Evolutionary conservation across 2,329 filamentous ascomycete species (phyloP).

Genomic region (Curvularia eragrostidis): DNA sequence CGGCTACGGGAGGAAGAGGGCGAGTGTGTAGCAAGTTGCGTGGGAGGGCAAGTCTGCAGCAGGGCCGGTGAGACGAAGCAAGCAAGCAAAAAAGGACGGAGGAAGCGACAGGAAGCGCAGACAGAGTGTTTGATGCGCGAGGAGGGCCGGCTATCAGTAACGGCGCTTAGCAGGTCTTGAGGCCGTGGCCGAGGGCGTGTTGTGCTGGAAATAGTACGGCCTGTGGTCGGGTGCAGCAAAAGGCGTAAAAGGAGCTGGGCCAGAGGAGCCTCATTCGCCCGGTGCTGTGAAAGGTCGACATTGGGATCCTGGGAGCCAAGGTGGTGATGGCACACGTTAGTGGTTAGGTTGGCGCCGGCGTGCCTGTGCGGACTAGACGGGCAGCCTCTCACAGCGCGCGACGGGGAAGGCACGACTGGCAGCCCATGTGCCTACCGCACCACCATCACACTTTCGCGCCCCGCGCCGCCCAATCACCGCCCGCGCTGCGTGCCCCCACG

Average conservation of each 20-base stretch:
- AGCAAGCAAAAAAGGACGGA: conserved; percentile 30
- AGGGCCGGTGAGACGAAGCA: conserved; percentile 35
- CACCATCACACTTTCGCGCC: conserved; percentile 33
- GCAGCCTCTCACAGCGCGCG: conserved; percentile 36
- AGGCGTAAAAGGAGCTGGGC: conserved; percentile 46
- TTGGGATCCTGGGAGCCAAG: conserved; percentile 44
- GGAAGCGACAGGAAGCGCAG: conserved; percentile 42
- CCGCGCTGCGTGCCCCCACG: conserved; percentile 33
- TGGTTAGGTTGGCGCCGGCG: conserved; percentile 46
- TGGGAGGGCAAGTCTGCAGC: too few relatives aligned
- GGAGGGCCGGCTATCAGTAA: conserved; percentile 46
- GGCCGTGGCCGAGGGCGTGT: conserved; percentile 37
- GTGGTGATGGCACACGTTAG: conserved; percentile 39
- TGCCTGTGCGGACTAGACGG: conserved; percentile 43
- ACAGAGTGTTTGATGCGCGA: conserved; percentile 36
- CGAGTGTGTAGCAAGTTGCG: too few relatives aligned
- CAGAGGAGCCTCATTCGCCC: conserved; percentile 39
- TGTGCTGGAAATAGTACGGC: conserved; percentile 47
- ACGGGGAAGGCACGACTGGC: conserved; percentile 30
- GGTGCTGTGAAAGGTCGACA: conserved; percentile 30
- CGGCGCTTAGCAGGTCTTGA: conserved; percentile 44
- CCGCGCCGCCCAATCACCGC: conserved; percentile 26
- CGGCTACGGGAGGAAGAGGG: conserved; percentile 32
- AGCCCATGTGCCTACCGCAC: conserved; percentile 24
- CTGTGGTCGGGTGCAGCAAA: conserved; percentile 31